phyloP scores from a whole-genome alignment of 345 rosid genomes.

The Salix purpurea region DNA sequence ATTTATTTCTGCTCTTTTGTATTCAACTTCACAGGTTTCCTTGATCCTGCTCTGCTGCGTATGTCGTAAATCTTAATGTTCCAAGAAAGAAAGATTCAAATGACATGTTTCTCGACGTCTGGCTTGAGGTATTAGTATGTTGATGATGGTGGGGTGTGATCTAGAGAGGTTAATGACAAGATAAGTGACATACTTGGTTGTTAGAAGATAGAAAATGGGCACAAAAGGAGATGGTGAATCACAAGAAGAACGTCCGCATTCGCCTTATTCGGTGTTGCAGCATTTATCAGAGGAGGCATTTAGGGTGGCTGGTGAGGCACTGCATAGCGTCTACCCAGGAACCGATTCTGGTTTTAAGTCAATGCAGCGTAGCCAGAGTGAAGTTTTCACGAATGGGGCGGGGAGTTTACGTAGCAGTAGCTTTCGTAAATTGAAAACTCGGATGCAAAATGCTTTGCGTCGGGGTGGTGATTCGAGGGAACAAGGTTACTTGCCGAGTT shows the following conservation, averaged over 20 bases:
- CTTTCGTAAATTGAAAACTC: constrained; percentile 63
- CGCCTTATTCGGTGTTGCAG: constrained; percentile 30
- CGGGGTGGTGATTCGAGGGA: constrained; percentile 58
- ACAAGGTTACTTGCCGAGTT: constrained; percentile 39
- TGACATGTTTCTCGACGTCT: too few relatives aligned
- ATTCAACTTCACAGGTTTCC: too few relatives aligned
- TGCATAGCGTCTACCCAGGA: constrained; percentile 26
- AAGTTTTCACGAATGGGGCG: constrained; percentile 28
- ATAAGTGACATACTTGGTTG: not conserved
- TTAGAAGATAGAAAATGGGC: constrained; percentile 31
- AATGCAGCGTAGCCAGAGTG: constrained; percentile 49
- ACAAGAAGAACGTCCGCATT: constrained; percentile 36
- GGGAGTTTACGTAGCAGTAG: constrained; percentile 35
- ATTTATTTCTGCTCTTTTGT: too few relatives aligned
- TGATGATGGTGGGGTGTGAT: constrained; percentile 15
- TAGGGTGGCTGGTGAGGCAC: constrained; percentile 44
- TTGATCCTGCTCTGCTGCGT: too few relatives aligned
- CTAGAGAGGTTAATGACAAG: constrained; percentile 12
- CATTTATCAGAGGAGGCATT: constrained; percentile 40
- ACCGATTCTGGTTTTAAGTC: constrained; percentile 25
- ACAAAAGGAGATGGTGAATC: constrained; percentile 45
- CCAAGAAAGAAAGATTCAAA: too few relatives aligned
- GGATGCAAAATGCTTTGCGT: constrained; percentile 86
- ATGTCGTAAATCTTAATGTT: too few relatives aligned
- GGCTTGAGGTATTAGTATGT: too few relatives aligned